Evolutionary conservation across 352 stramenopile genomes (phyloP).

Genomic region (Saprolegnia diclina): DNA sequence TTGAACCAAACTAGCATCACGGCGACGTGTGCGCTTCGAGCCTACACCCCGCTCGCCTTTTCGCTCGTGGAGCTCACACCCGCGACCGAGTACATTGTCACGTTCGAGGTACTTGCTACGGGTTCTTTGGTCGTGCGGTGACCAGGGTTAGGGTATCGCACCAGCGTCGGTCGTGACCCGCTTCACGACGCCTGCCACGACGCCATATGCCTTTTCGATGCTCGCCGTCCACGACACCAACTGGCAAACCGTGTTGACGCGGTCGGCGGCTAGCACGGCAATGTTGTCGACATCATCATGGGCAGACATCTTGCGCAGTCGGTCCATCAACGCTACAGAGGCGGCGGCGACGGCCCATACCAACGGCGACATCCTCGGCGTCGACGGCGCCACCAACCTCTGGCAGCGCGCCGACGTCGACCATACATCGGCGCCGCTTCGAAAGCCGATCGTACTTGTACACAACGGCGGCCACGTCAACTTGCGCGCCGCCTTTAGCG

Average conservation of each 20-base stretch:
- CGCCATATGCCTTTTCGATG: conserved; percentile 2
- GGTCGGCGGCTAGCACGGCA: no score
- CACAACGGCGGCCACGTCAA: conserved; percentile 14
- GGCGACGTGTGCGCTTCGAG: not conserved
- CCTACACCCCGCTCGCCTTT: not conserved
- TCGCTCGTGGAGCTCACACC: not conserved
- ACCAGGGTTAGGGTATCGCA: not conserved
- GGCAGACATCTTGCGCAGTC: not conserved
- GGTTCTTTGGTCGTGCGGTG: not conserved
- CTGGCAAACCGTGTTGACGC: not conserved
- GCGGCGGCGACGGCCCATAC: conserved; percentile 27
- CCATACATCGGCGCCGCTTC: conserved; percentile 8
- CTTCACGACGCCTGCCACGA: not conserved
- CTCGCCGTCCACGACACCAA: conserved; percentile 14
- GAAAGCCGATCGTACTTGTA: conserved; percentile 21
- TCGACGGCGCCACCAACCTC: conserved; percentile 18
- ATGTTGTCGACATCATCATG: not conserved
- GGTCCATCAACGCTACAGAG: conserved; percentile 41
- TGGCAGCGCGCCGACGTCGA: conserved; percentile 9
- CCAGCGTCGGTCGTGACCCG: not conserved
- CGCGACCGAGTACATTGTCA: not conserved
- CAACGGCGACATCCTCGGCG: conserved; percentile 31
- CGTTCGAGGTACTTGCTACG: conserved; percentile 11
- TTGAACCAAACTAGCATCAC: not conserved
- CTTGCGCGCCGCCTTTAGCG: not conserved